Percentiles rank a stretch among this genome's conserved stretches.
Evolutionary conservation across 2,329 filamentous ascomycete species (phyloP).

Genomic region (Magnaporthiopsis incrustans): DNA sequence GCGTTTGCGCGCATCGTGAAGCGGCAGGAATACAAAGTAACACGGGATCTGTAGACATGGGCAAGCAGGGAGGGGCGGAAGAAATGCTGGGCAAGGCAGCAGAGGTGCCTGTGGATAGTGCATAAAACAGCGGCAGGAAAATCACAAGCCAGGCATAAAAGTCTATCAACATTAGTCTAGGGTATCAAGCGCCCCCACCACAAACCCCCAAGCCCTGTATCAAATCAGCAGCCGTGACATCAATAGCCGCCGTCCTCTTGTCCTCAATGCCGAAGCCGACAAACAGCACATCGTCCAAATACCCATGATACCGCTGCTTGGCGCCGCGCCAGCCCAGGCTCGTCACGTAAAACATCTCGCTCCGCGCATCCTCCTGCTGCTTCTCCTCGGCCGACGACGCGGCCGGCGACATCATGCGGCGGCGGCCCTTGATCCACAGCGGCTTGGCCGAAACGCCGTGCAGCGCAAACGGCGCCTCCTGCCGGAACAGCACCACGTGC

Average conservation of each 20-base stretch:
- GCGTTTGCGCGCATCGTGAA: too few relatives aligned
- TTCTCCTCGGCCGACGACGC: conserved; percentile 13
- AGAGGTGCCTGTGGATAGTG: too few relatives aligned
- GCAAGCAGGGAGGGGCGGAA: too few relatives aligned
- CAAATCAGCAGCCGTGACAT: conserved; percentile 41
- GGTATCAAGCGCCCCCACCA: background rate
- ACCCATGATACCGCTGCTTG: conserved; percentile 44
- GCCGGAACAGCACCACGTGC: conserved; percentile 43
- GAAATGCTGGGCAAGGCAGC: too few relatives aligned
- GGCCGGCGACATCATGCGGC: conserved; percentile 12
- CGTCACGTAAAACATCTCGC: conserved; percentile 51
- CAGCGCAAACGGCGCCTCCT: conserved; percentile 38
- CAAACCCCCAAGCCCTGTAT: conserved; percentile 33
- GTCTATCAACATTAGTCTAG: too few relatives aligned
- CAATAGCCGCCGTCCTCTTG: conserved; percentile 36
- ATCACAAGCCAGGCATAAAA: too few relatives aligned
- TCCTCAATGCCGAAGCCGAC: conserved; percentile 51
- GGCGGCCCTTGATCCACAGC: conserved; percentile 47
- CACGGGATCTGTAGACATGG: too few relatives aligned
- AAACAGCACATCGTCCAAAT: conserved; percentile 46
- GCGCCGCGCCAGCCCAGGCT: conserved; percentile 45
- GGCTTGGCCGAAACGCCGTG: conserved; percentile 41
- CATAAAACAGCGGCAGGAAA: too few relatives aligned
- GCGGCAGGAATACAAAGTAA: too few relatives aligned
- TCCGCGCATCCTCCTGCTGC: conserved; percentile 17